Base-by-base conservation (phyloP, 1,284 basidiomycete genomes). In the Ustilago cynodontis region DNA sequence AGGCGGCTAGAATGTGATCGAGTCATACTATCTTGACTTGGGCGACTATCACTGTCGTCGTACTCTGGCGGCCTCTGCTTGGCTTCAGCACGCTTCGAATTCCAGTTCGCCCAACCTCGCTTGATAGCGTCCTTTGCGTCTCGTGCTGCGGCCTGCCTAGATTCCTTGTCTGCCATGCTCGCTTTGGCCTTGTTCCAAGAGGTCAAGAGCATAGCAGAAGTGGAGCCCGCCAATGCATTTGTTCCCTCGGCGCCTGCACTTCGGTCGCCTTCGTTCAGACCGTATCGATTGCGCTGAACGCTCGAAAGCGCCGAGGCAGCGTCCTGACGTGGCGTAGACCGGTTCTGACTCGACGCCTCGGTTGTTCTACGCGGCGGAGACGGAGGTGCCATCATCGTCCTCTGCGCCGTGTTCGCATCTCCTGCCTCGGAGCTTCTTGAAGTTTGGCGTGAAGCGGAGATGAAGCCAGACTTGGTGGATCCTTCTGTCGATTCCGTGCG, bases 111-210 rank as follows among this genome's bases (percentile, higher is more conserved):
- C 83, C 83, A 84, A 10, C 83, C 80, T 20, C 78, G 54, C 61
- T 81, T 82, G 56, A 85, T 65, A 9, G 83, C 83, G 26, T 85
- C 82, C 56, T 82, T 84, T 8, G 83, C 83, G 41, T 85, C 81
- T 33, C 74, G 75, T 1, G 82, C 80, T 11, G 80, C 77, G 2
- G 78, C 77, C 58, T 83, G 78, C 24, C 82, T 76, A n/a, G 72
- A 53, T 31, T 84, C 82, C 56, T 81, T 80, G 66, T 85, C 83
- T 11, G 81, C 81, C 74, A 82, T 77, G 57, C 79, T 80, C n/a
- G 81, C 76, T 58, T 79, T 83, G 33, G 82, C 82, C 35, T 82
- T 79, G 65, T 79, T 82, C 81, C 80, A 84, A 4, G 76, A 75
- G 24, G 54, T 71, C 56, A 78, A 28, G 11, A 79, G 65, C 65